These are phyloP conservation scores for Radiomyces spectabilis DNA, from an alignment of 192 early-diverging fungal species.

Conservation along the genomic window DNA sequence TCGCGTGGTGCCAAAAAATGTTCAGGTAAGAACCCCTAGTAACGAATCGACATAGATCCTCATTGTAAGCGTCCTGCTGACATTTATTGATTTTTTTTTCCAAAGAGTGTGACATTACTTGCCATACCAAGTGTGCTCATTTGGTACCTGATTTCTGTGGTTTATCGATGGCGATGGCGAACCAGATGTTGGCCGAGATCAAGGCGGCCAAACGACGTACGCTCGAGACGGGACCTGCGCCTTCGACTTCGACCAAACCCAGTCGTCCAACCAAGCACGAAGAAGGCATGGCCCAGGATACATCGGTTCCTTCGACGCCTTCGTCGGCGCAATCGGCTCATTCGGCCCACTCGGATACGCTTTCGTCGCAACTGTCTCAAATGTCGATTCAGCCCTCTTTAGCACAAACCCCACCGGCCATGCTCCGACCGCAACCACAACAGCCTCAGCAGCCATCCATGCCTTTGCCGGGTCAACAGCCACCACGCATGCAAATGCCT, in stretches of 20 bases:
- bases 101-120: constrained; percentile 69
- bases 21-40: constrained; percentile 25
- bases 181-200: constrained; percentile 78
- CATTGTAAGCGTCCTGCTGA: not conserved
- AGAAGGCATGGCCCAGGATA: not conserved
- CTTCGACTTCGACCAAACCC: constrained; percentile 9
- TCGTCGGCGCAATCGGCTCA: too few species aligned
- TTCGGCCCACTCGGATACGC: too few species aligned
- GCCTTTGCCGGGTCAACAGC: not conserved
- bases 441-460: constrained; percentile 1
- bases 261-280: not conserved
- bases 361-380: constrained; percentile 10
- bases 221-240: constrained; percentile 23
- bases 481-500: not conserved
- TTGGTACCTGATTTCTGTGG: constrained; percentile 92
- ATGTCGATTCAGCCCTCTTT: not conserved
- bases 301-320: too few species aligned
- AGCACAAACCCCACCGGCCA: constrained; percentile 12
- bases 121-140: constrained; percentile 74
- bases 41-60: not conserved
- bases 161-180: constrained; percentile 74
- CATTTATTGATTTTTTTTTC: constrained; percentile 13
- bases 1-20: constrained; percentile 48
- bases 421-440: constrained; percentile 4
- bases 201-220: constrained; percentile 39